Evolutionary conservation across 345 rosid species (phyloP), one percentile per base, ranked within the genome.

Genomic region (Viola odorata): DNA sequence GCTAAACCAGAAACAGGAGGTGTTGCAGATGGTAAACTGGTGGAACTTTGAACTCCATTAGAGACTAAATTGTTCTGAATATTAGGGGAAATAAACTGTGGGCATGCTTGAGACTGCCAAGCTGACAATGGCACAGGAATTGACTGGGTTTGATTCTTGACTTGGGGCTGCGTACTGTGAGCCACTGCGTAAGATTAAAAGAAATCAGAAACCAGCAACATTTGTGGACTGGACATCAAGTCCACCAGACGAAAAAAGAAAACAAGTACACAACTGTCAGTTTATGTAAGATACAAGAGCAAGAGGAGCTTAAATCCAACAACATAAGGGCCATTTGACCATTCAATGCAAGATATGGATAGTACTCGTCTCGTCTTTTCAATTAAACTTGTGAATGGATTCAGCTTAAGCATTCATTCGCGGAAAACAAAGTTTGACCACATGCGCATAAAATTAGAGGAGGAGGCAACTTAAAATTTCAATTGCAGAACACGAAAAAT

Each of bases 101-200:
- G 95, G 23, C 80, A 79, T 56, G 74, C 62, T 82, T 84, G 98
- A 67, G 97, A 56, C 68, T 84, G 97, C 74, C 82, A 87, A 70
- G 69, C 70, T 54, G 81, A 66, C 64, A 84, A 51, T 12, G 86
- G 58, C 56, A 81, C 78, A n/a, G 85, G 77, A 74, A 82, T 78
- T 40, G 81, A 69, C 49, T 77, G 89, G 47, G 82, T 82, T 69
- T 80, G 96, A 78, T 73, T 83, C 72, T 60, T 71, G 72, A 71
- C 77, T 70, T 77, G 89, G 55, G 80, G 61, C 72, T 66, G 85
- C 84, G 80, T 66, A 44, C 61, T 80, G 65, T 71, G 77, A 55
- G 88, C 69, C 11, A 72, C 87, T 85, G 71, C 40, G 57, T 63
- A 45, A 71, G 51, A 68, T 55, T 45, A 44, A 64, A 41, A 54